Conservation (phyloP, 257 asterid species). For the Solanum bukasovii region DNA sequence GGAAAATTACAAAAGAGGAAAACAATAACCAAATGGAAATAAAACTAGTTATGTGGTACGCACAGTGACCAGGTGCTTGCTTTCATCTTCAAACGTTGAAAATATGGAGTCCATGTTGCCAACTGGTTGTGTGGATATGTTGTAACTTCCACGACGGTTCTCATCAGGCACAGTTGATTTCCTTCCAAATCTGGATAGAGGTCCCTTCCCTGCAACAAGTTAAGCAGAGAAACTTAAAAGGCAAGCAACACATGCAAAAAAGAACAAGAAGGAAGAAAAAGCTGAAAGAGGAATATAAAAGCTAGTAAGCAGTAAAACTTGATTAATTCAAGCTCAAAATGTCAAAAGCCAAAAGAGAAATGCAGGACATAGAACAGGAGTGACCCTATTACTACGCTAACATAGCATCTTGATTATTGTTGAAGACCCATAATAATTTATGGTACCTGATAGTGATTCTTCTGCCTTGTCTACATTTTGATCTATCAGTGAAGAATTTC, state of each 20-base stretch:
- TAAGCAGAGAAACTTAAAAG: background rate
- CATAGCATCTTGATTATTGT: background rate
- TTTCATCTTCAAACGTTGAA: constrained; percentile 83
- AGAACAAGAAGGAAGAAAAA: background rate
- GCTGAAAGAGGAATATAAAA: background rate
- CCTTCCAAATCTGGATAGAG: constrained; percentile 44
- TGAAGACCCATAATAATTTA: background rate
- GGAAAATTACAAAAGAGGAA: background rate
- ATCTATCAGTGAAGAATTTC: constrained; percentile 38
- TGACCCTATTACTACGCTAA: background rate
- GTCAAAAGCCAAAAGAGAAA: background rate
- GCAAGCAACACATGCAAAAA: background rate
- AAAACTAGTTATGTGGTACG: constrained; percentile 12
- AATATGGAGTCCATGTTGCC: constrained; percentile 50
- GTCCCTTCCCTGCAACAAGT: constrained; percentile 44
- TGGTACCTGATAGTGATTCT: constrained; percentile 61
- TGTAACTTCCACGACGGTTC: constrained; percentile 68
- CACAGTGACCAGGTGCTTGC: constrained; percentile 88
- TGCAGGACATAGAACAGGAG: background rate
- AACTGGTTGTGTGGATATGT: constrained; percentile 36
- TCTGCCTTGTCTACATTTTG: constrained; percentile 62
- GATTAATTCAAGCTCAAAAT: background rate
- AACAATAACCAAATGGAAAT: background rate
- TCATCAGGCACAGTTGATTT: constrained; percentile 53
- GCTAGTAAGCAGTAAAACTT: background rate